Conservation (phyloP, 2,329 filamentous ascomycete genomes). For the Periconia sp. region DNA sequence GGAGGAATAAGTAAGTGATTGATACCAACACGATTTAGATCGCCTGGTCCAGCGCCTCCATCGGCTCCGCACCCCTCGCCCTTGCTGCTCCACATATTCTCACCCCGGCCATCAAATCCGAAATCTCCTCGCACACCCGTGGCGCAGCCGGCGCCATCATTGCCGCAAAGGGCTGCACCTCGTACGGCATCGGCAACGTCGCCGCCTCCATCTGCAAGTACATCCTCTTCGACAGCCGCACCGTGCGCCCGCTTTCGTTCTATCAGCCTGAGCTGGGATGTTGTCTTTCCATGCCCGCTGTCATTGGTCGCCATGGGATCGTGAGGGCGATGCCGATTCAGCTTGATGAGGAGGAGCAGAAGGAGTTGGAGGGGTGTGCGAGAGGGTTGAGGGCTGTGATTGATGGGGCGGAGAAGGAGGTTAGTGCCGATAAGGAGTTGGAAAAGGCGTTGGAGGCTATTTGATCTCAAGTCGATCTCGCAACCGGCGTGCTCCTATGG, state of each 20-base stretch:
- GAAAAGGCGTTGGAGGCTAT: conserved; percentile 33
- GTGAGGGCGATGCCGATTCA: conserved; percentile 46
- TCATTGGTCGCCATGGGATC: conserved; percentile 57
- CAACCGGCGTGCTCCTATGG: no score
- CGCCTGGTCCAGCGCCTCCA: conserved; percentile 54
- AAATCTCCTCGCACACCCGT: conserved; percentile 53
- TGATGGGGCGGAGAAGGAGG: conserved; percentile 45
- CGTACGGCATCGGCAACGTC: conserved; percentile 58
- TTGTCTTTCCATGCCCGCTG: conserved; percentile 58
- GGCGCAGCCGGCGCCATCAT: conserved; percentile 57
- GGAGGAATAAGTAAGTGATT: background rate
- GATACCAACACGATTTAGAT: conserved; percentile 21
- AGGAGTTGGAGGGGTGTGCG: conserved; percentile 42
- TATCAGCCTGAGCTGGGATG: conserved; percentile 56
- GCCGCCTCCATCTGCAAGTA: conserved; percentile 58
- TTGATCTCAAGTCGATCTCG: no score
- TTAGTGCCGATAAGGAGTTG: conserved; percentile 32
- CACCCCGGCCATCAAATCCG: conserved; percentile 30
- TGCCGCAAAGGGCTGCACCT: conserved; percentile 57
- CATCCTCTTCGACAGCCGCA: conserved; percentile 56
- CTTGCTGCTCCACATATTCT: conserved; percentile 37
- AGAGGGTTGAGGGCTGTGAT: conserved; percentile 44
- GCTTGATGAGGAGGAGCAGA: conserved; percentile 42
- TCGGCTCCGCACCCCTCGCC: conserved; percentile 50
- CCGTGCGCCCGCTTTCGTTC: conserved; percentile 57